These are phyloP conservation scores for Suillus bovinus DNA, from an alignment of 768 basidiomycete genomes.

Conservation along the genomic window DNA sequence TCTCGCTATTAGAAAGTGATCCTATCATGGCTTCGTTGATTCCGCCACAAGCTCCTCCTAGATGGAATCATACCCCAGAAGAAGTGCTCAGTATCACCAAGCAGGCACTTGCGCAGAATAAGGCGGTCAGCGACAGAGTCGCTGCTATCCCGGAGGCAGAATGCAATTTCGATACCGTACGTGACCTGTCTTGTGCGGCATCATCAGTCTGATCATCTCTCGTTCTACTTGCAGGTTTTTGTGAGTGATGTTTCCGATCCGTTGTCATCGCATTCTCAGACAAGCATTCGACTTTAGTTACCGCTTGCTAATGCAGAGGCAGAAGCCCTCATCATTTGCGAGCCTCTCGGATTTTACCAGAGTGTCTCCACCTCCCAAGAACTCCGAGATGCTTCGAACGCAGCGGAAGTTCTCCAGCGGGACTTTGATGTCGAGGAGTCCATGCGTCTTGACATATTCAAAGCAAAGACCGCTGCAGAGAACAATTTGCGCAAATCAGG, in stretches of 20 bases:
- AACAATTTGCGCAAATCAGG: constrained; percentile 66
- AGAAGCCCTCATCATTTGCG: constrained; percentile 46
- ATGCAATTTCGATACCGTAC: constrained; percentile 67
- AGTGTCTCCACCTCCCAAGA: constrained; percentile 75
- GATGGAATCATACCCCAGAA: constrained; percentile 66
- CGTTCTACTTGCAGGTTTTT: constrained; percentile 55
- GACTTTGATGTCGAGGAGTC: constrained; percentile 75
- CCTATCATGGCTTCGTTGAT: constrained; percentile 46
- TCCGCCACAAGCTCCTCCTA: constrained; percentile 65
- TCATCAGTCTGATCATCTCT: not conserved
- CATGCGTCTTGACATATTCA: constrained; percentile 81
- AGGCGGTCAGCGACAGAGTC: constrained; percentile 55
- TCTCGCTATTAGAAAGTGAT: constrained; percentile 7
- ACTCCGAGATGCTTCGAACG: constrained; percentile 80
- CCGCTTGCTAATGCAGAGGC: constrained; percentile 64
- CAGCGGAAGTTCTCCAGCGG: constrained; percentile 67
- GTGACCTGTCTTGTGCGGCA: constrained; percentile 21
- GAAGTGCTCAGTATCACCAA: constrained; percentile 60
- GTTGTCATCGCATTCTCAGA: constrained; percentile 22
- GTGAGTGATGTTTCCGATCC: constrained; percentile 45
- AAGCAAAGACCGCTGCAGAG: constrained; percentile 68
- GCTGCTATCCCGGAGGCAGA: constrained; percentile 56
- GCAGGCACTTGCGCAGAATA: constrained; percentile 56
- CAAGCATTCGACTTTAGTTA: constrained; percentile 37
- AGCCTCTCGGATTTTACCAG: constrained; percentile 77